Conservation (phyloP, 2,329 filamentous ascomycete genomes). For the Pseudovirgaria hyperparasitica region DNA sequence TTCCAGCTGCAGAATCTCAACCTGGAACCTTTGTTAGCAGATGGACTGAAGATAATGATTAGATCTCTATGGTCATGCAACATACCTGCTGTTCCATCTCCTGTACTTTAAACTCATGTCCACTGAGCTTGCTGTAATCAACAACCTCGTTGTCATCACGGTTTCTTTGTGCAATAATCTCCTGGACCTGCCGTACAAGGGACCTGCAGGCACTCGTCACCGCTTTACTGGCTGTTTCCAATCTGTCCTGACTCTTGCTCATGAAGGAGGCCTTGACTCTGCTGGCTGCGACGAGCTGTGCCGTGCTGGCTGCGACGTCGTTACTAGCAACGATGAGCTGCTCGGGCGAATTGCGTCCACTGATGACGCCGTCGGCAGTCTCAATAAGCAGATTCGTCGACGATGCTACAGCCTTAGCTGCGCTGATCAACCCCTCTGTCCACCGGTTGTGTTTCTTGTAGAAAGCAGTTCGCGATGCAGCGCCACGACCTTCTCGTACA, state of each 20-base stretch:
- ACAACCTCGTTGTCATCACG: slow-evolving; percentile 64
- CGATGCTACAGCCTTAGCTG: slow-evolving; percentile 86
- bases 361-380: slow-evolving; percentile 91
- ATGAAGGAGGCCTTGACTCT: slow-evolving; percentile 97
- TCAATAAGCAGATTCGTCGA: slow-evolving; percentile 96
- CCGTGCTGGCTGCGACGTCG: slow-evolving; percentile 89
- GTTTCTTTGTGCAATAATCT: slow-evolving; percentile 79
- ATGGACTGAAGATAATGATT: not conserved
- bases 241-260: slow-evolving; percentile 86
- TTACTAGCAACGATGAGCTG: slow-evolving; percentile 97
- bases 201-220: slow-evolving; percentile 80
- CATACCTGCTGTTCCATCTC: slow-evolving; percentile 99
- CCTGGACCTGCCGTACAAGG: slow-evolving; percentile 85
- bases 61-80: slow-evolving; percentile 11
- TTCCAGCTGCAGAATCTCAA: slow-evolving; percentile 93
- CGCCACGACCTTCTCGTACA: slow-evolving; percentile 80
- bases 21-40: slow-evolving; percentile 39
- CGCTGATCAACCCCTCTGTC: slow-evolving; percentile 95
- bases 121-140: slow-evolving; percentile 78
- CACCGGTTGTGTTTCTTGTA: slow-evolving; percentile 99
- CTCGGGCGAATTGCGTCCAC: slow-evolving; percentile 82
- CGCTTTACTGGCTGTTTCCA: slow-evolving; percentile 85
- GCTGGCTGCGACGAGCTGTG: slow-evolving; percentile 88
- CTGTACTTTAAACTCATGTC: slow-evolving; percentile 94
- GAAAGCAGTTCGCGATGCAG: slow-evolving; percentile 79